Evolutionary conservation across 2,329 filamentous ascomycete species (phyloP).

Genomic region (Aspergillus sp.): DNA sequence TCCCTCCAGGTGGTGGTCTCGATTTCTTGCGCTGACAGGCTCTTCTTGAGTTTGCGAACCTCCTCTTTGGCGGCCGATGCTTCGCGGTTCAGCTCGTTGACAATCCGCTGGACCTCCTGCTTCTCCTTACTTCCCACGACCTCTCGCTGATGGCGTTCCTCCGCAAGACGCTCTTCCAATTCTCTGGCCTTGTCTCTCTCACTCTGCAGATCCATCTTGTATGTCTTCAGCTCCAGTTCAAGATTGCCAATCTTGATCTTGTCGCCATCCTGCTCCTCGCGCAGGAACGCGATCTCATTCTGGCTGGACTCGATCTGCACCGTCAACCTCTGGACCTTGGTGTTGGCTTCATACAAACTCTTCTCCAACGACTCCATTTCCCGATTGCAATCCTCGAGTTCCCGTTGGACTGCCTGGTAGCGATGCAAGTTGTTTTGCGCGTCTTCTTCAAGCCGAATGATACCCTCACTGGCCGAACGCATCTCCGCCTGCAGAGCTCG

Average conservation of each 20-base stretch:
- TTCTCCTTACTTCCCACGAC: slow-evolving; percentile 85
- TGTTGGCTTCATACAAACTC: slow-evolving; percentile 77
- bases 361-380: slow-evolving; percentile 85
- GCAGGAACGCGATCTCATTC: slow-evolving; percentile 87
- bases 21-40: slow-evolving; percentile 75
- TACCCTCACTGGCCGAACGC: slow-evolving; percentile 81
- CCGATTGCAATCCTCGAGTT: slow-evolving; percentile 77
- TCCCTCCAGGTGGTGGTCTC: slow-evolving; percentile 92
- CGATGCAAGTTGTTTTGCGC: slow-evolving; percentile 73
- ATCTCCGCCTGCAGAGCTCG: slow-evolving; percentile 90
- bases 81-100: slow-evolving; percentile 89
- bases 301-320: slow-evolving; percentile 93
- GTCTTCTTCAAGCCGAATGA: slow-evolving; percentile 86
- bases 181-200: slow-evolving; percentile 75
- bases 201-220: slow-evolving; percentile 76
- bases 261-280: slow-evolving; percentile 94
- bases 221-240: slow-evolving; percentile 74
- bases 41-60: slow-evolving; percentile 75
- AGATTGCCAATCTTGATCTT: slow-evolving; percentile 97
- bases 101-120: slow-evolving; percentile 87
- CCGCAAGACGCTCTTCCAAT: slow-evolving; percentile 69
- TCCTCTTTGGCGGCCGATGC: slow-evolving; percentile 81
- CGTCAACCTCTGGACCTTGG: slow-evolving; percentile 81
- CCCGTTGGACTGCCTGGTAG: slow-evolving; percentile 78
- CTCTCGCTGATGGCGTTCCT: slow-evolving; percentile 83